These are phyloP conservation scores for Epichloe gansuensis DNA, from an alignment of 2,329 filamentous ascomycete species.

Conservation along the genomic window DNA sequence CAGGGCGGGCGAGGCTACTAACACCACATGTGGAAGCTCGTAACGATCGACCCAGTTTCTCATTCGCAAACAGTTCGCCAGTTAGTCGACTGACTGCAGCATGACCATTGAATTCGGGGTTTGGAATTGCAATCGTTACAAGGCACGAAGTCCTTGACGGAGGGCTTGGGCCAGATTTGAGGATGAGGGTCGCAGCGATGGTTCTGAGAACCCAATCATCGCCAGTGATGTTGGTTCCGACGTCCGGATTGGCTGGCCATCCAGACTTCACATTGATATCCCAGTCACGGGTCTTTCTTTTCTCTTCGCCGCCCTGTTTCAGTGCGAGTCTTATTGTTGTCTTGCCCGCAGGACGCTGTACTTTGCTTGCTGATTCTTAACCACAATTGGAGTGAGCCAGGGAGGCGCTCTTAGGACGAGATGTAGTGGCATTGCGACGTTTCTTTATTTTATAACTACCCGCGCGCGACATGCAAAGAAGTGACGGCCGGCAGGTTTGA, in stretches of 20 bases:
- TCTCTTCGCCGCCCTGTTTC: background rate
- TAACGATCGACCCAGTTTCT: background rate
- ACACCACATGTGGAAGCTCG: background rate
- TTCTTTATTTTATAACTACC: conserved; percentile 4
- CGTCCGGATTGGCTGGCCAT: conserved; percentile 4
- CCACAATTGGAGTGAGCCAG: background rate
- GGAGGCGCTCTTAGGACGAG: background rate
- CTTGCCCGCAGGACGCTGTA: background rate
- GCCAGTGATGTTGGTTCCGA: background rate
- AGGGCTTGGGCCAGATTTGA: background rate
- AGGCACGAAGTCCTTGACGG: background rate
- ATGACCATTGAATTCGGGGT: background rate
- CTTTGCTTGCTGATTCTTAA: background rate
- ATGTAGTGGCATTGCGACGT: conserved; percentile 2
- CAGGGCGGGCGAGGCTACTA: conserved; percentile 14
- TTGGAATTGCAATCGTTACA: conserved; percentile 1
- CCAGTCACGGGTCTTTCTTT: background rate
- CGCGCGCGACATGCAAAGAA: conserved; percentile 5
- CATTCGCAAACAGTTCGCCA: background rate
- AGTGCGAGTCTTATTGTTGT: background rate
- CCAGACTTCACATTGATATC: background rate
- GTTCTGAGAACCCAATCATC: background rate
- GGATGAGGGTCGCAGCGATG: background rate
- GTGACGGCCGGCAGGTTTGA: conserved; percentile 8
- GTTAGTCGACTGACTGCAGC: background rate